Evolutionary conservation across 2,329 filamentous ascomycete species (phyloP).

Genomic region (Zasmidium cellare): DNA sequence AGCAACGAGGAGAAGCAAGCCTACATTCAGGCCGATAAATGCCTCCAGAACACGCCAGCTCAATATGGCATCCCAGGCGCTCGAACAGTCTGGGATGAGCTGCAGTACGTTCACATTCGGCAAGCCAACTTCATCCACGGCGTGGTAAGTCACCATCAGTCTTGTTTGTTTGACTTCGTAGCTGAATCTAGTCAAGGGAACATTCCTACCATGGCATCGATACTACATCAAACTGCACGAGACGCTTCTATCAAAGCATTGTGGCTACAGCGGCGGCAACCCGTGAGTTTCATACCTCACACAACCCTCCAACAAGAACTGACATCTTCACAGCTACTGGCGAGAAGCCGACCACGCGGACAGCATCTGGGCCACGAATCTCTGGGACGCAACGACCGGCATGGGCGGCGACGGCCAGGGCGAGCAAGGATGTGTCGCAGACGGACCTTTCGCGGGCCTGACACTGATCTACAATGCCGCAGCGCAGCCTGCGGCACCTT

Average conservation of each 20-base stretch:
- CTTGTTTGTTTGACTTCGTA: neutral
- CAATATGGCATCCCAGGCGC: slow-evolving; percentile 21
- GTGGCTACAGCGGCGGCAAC: slow-evolving; percentile 17
- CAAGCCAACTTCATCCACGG: slow-evolving; percentile 26
- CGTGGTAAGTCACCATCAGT: slow-evolving; percentile 7
- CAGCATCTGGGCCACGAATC: slow-evolving; percentile 14
- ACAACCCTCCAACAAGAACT: neutral
- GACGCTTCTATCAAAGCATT: slow-evolving; percentile 19
- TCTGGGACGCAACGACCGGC: slow-evolving; percentile 20
- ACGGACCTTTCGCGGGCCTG: slow-evolving; percentile 20
- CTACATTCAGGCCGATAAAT: slow-evolving; percentile 22
- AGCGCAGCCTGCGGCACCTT: slow-evolving; percentile 3
- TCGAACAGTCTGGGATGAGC: slow-evolving; percentile 21
- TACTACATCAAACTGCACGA: slow-evolving; percentile 24
- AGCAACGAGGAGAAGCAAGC: slow-evolving; percentile 16
- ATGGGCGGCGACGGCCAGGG: slow-evolving; percentile 17
- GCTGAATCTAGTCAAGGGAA: neutral
- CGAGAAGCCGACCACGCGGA: slow-evolving; percentile 16
- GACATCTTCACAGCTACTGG: slow-evolving; percentile 18
- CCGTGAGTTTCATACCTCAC: slow-evolving; percentile 16
- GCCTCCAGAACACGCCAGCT: slow-evolving; percentile 19
- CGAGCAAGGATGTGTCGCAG: slow-evolving; percentile 12
- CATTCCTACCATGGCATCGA: slow-evolving; percentile 25
- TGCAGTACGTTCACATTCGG: slow-evolving; percentile 24
- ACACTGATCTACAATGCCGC: slow-evolving; percentile 14